Conservation (phyloP, 208 protist species). For the Leishmania mexicana region DNA sequence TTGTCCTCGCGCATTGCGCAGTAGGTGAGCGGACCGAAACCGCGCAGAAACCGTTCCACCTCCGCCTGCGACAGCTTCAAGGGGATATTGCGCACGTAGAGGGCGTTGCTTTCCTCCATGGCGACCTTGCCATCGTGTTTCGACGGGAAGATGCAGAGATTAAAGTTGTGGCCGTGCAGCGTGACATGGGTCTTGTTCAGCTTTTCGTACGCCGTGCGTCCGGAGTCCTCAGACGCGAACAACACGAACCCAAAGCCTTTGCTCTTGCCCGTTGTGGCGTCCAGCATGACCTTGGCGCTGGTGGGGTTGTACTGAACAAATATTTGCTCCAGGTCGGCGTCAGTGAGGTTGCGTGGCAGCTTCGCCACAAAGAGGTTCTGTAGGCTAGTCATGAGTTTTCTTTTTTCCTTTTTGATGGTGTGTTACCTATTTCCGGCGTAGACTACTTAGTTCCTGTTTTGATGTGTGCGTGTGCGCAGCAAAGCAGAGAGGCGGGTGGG, state of each 20-base stretch:
- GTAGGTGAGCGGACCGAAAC: constrained; percentile 78
- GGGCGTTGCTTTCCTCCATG: constrained; percentile 49
- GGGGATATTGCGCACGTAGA: constrained; percentile 90
- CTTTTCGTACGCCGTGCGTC: constrained; percentile 69
- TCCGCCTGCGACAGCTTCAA: constrained; percentile 45
- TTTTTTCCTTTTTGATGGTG: constrained; percentile 7
- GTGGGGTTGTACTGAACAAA: constrained; percentile 84
- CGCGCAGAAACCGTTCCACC: constrained; percentile 73
- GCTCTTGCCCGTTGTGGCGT: constrained; percentile 89
- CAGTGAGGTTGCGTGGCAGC: constrained; percentile 84
- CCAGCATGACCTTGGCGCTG: constrained; percentile 89
- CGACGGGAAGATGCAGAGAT: constrained; percentile 83
- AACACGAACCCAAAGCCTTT: constrained; percentile 97
- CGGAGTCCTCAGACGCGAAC: constrained; percentile 90
- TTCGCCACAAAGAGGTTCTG: constrained; percentile 98
- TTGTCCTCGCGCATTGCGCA: constrained; percentile 90
- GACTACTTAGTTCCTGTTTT: neutral
- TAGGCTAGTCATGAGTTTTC: constrained; percentile 64
- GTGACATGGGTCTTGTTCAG: constrained; percentile 73
- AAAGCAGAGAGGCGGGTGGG: neutral
- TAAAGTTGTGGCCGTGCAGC: constrained; percentile 67
- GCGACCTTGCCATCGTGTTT: constrained; percentile 83
- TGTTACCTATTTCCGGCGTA: neutral
- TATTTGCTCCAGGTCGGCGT: constrained; percentile 83
- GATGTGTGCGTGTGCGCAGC: neutral